phyloP scores from a whole-genome alignment of 805 yeast genomes.

The Nakazawaea wickerhamii region DNA sequence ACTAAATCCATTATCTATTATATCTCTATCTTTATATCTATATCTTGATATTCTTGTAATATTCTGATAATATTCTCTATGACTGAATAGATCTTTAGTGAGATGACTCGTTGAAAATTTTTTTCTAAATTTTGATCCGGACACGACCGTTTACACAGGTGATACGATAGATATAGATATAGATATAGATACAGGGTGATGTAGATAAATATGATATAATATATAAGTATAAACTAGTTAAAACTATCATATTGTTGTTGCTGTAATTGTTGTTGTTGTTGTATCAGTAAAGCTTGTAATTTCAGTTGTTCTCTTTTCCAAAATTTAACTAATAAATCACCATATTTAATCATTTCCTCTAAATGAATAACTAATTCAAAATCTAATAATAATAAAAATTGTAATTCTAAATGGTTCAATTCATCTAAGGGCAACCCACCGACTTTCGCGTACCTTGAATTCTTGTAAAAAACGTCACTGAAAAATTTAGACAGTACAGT shows the following conservation, averaged over 20 bases:
- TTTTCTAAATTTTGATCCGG: background rate
- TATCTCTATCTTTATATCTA: background rate
- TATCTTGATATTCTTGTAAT: no score
- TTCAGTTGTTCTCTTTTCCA: slow-evolving; percentile 70
- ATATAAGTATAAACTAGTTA: background rate
- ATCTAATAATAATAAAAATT: slow-evolving; percentile 77
- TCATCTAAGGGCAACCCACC: slow-evolving; percentile 95
- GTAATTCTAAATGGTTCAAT: slow-evolving; percentile 85
- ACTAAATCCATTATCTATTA: slow-evolving; percentile 80
- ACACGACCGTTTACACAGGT: background rate
- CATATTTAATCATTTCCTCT: slow-evolving; percentile 88
- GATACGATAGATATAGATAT: background rate
- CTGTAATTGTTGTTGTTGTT: slow-evolving; percentile 14
- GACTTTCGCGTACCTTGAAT: slow-evolving; percentile 89
- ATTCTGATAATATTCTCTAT: background rate
- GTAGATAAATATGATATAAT: background rate
- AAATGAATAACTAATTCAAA: slow-evolving; percentile 82
- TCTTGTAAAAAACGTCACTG: slow-evolving; percentile 90
- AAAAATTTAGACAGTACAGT: slow-evolving; percentile 95
- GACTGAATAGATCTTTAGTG: background rate
- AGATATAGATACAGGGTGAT: background rate
- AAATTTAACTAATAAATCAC: slow-evolving; percentile 76
- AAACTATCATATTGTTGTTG: background rate
- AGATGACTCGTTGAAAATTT: slow-evolving; percentile 3
- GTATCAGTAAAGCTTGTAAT: slow-evolving; percentile 14